These are phyloP conservation scores for Teunomyces cretensis DNA, from an alignment of 805 yeast species.

Conservation along the genomic window DNA sequence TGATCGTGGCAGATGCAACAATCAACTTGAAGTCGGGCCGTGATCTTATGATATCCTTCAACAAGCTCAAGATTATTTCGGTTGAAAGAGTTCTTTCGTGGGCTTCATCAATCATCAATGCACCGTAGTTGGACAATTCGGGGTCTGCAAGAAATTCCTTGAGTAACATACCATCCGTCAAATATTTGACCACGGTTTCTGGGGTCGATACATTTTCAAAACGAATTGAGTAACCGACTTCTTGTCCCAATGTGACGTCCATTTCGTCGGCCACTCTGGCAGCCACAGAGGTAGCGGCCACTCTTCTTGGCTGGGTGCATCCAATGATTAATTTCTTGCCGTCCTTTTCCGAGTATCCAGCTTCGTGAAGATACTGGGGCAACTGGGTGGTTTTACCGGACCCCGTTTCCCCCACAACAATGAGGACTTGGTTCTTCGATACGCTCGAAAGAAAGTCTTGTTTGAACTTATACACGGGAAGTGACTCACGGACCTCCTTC, in stretches of 20 bases:
- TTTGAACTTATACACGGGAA: conserved; percentile 74
- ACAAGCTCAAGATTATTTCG: conserved; percentile 73
- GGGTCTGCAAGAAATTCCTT: conserved; percentile 84
- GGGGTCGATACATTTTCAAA: conserved; percentile 74
- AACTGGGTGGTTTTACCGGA: conserved; percentile 94
- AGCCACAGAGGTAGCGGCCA: conserved; percentile 92
- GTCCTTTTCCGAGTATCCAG: conserved; percentile 63
- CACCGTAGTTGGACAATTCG: conserved; percentile 64
- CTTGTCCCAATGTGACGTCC: conserved; percentile 73
- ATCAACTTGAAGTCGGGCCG: conserved; percentile 73
- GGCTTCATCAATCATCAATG: conserved; percentile 93
- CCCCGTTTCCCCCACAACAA: conserved; percentile 86
- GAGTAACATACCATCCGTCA: conserved; percentile 94
- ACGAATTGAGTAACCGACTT: conserved; percentile 86
- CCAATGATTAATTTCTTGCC: conserved; percentile 51
- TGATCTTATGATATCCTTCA: conserved; percentile 64
- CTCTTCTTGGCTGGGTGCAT: conserved; percentile 93
- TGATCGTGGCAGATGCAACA: conserved; percentile 93
- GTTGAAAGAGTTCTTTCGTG: conserved; percentile 96
- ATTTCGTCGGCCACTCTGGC: conserved; percentile 89
- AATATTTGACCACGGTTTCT: conserved; percentile 75
- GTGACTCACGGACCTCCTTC: conserved; percentile 54
- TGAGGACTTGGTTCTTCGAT: conserved; percentile 60
- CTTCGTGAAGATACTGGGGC: conserved; percentile 84
- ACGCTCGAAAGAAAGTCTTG: conserved; percentile 61